Evolutionary conservation across 768 basidiomycete species (phyloP).

Genomic region (Macrolepiota albuminosa): DNA sequence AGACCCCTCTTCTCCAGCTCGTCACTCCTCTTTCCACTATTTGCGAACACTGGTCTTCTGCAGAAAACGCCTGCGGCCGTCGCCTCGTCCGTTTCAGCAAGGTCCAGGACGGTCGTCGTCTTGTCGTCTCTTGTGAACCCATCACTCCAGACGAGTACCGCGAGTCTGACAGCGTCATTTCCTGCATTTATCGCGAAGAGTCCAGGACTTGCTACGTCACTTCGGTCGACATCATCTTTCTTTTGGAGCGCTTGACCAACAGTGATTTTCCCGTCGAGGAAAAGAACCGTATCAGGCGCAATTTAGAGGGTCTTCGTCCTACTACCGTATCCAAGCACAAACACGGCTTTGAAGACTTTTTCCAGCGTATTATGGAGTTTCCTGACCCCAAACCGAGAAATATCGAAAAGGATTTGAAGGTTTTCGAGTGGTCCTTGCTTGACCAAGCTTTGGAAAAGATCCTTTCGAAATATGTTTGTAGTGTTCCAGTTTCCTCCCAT

Average conservation of each 20-base stretch:
- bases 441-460: constrained; percentile 74
- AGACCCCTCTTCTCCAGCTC: constrained; percentile 58
- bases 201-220: constrained; percentile 80
- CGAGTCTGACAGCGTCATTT: constrained; percentile 78
- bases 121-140: constrained; percentile 76
- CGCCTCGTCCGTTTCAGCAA: constrained; percentile 86
- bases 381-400: constrained; percentile 91
- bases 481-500: not conserved
- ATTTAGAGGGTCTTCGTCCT: constrained; percentile 89
- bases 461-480: constrained; percentile 75
- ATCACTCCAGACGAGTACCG: constrained; percentile 71
- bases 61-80: constrained; percentile 66
- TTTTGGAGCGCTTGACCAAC: constrained; percentile 73
- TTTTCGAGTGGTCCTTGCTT: constrained; percentile 74
- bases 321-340: constrained; percentile 88
- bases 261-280: constrained; percentile 90
- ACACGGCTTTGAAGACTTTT: constrained; percentile 77
- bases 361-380: constrained; percentile 95
- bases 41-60: constrained; percentile 53
- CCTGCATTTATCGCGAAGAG: constrained; percentile 88
- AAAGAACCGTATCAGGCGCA: constrained; percentile 93
- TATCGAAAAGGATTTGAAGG: constrained; percentile 96
- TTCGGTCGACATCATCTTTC: constrained; percentile 92
- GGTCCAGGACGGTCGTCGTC: constrained; percentile 66
- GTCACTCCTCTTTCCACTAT: constrained; percentile 51